Percentiles rank a stretch among this genome's conserved stretches.
These are phyloP conservation scores for Coprinopsis strossmayeri DNA, from an alignment of 768 basidiomycete species.

Conservation along the genomic window DNA sequence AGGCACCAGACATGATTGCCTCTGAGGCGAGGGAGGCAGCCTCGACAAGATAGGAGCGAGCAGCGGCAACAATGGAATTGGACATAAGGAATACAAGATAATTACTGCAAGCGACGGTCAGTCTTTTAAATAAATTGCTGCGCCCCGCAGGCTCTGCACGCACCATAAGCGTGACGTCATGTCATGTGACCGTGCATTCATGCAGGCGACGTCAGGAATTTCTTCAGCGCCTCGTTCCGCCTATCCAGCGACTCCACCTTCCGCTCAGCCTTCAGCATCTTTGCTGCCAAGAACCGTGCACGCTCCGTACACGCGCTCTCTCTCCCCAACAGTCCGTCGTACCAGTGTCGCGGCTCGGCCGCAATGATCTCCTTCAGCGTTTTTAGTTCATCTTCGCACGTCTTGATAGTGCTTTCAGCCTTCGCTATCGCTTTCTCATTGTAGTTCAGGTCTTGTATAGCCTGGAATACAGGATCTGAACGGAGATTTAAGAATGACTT, in stretches of 20 bases:
- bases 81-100: slow-evolving; percentile 3
- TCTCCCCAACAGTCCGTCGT: slow-evolving; percentile 29
- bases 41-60: slow-evolving; percentile 9
- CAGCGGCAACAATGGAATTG: slow-evolving; percentile 3
- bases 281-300: slow-evolving; percentile 61
- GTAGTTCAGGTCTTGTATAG: slow-evolving; percentile 73
- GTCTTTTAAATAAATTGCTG: no score
- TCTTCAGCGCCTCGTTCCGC: slow-evolving; percentile 65
- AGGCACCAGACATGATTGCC: slow-evolving; percentile 28
- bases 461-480: slow-evolving; percentile 70
- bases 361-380: slow-evolving; percentile 60
- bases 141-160: background rate
- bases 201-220: slow-evolving; percentile 36
- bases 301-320: slow-evolving; percentile 51
- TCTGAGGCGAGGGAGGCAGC: slow-evolving; percentile 21
- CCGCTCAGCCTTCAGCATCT: slow-evolving; percentile 63
- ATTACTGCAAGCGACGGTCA: no score
- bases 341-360: slow-evolving; percentile 33
- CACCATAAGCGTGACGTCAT: slow-evolving; percentile 19
- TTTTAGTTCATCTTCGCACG: slow-evolving; percentile 72
- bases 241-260: slow-evolving; percentile 68
- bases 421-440: slow-evolving; percentile 61
- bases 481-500: background rate
- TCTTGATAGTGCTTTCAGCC: slow-evolving; percentile 57
- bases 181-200: slow-evolving; percentile 14